Base-by-base conservation (phyloP, 371 early-diverging fungal species). In the Rhizopus delemar region DNA sequence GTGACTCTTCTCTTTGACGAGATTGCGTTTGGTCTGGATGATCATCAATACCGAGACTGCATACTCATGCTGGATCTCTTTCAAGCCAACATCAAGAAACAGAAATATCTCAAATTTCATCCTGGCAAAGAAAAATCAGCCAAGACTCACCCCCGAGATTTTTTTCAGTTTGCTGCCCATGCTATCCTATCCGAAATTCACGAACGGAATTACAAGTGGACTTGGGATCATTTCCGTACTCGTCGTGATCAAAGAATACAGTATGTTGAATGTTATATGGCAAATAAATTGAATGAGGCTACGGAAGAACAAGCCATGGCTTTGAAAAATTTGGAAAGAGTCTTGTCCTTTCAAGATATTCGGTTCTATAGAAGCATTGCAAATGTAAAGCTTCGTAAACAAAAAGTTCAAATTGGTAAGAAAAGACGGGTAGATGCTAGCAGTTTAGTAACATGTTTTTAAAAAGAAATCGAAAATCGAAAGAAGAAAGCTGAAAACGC, bases 151-250 rank as follows among this genome's bases (percentile, higher is more conserved):
- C 92, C 95, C 8, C 62, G 66, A 29, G 90, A 83, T 2, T 93
- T 88, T 83, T 77, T 91, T 45, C 65, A 83, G 57, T 95, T 86
- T 80, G 93, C 94, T 22, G 83, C 78, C 4, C 82, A 78, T 28
- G 89, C 88, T n/a, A 83, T 92, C 3, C 61, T 89, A 15, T 71
- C 78, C 29, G 92, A 93, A 48, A 90, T 93, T 15, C 90, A 87
- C 56, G 92, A 91, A 39, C 71, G 75, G 33, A 80, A 87, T 50
- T 71, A 86, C 50, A 73, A 78, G 60, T 90, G 90, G 87, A 84
- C 84, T 2, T 91, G 93, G 92, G 82, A 76, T 35, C 90, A 81
- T 69, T 82, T 90, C 45, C 68, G 70, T 34, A 83, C 86, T 62
- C 81, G 93, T 1, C 76, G 92, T 8, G 86, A 91, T 53, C 83